A percentile compares a stretch with the other conserved stretches of the same genome.
Conservation (phyloP, 768 basidiomycete genomes). For the Cubamyces lactineus region DNA sequence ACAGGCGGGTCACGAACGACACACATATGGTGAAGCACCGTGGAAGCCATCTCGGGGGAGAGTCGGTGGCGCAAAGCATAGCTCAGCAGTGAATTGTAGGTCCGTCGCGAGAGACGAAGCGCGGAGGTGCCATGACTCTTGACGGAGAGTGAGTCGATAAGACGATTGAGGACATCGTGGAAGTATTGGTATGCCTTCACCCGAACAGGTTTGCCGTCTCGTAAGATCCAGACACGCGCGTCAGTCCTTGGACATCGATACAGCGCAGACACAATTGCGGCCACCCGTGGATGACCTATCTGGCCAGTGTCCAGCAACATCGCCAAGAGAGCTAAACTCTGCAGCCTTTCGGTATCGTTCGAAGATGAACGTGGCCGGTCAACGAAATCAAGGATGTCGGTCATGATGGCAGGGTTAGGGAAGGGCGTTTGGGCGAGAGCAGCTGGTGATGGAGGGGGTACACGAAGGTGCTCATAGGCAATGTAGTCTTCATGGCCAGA, state of each 20-base stretch:
- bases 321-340: slow-evolving; percentile 65
- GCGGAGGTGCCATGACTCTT: slow-evolving; percentile 1
- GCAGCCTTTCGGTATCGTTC: slow-evolving; percentile 40
- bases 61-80: slow-evolving; percentile 67
- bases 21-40: slow-evolving; percentile 60
- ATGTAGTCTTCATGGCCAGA: slow-evolving; percentile 2
- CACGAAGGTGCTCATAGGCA: slow-evolving; percentile 6
- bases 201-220: slow-evolving; percentile 15
- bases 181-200: slow-evolving; percentile 37
- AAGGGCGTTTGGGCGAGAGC: slow-evolving; percentile 2
- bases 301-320: slow-evolving; percentile 52
- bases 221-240: slow-evolving; percentile 30
- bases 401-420: slow-evolving; percentile 18
- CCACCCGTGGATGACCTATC: slow-evolving; percentile 49
- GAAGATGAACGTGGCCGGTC: slow-evolving; percentile 15
- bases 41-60: slow-evolving; percentile 50
- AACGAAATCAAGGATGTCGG: slow-evolving; percentile 38
- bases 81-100: slow-evolving; percentile 66
- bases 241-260: slow-evolving; percentile 42
- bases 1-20: slow-evolving; percentile 44
- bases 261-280: slow-evolving; percentile 49
- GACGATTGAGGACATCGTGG: slow-evolving; percentile 35
- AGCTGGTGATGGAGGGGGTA: not conserved
- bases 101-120: slow-evolving; percentile 42
- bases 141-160: slow-evolving; percentile 26